phyloP scores from a whole-genome alignment of 306 rosid species.

The Erythrophleum fordii region DNA sequence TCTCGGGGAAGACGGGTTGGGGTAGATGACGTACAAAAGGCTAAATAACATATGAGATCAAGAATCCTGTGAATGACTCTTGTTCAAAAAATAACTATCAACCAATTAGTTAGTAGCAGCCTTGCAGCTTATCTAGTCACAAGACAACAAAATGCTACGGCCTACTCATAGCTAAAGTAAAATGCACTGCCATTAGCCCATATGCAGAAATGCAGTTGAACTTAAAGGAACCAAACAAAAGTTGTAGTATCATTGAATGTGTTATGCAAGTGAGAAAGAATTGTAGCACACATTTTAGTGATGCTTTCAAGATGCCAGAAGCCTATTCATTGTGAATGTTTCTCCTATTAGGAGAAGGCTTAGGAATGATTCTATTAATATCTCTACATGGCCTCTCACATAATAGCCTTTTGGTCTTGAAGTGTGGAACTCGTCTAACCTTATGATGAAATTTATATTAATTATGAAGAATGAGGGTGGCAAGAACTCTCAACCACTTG shows the following conservation, averaged over 20 bases:
- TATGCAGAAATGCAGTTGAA: background rate
- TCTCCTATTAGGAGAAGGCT: background rate
- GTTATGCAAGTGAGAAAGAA: slow-evolving; percentile 4
- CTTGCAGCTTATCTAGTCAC: background rate
- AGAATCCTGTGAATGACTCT: background rate
- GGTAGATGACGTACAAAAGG: background rate
- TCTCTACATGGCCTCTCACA: background rate
- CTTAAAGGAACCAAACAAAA: background rate
- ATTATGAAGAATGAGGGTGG: background rate
- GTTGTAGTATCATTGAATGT: background rate
- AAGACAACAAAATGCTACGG: background rate
- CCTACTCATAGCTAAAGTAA: background rate
- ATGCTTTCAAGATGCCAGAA: background rate
- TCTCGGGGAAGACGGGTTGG: background rate
- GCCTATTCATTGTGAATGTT: background rate
- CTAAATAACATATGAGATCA: background rate
- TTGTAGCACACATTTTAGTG: background rate
- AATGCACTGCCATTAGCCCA: background rate
- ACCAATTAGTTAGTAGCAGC: background rate
- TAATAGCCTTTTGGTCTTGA: background rate
- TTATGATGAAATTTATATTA: background rate
- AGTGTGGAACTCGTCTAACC: background rate
- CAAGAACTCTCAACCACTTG: background rate
- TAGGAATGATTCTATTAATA: background rate
- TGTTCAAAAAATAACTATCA: background rate